Percentiles rank a stretch among this genome's conserved stretches.
phyloP scores from a whole-genome alignment of 257 asterid species.

The Forsythia suspensa region DNA sequence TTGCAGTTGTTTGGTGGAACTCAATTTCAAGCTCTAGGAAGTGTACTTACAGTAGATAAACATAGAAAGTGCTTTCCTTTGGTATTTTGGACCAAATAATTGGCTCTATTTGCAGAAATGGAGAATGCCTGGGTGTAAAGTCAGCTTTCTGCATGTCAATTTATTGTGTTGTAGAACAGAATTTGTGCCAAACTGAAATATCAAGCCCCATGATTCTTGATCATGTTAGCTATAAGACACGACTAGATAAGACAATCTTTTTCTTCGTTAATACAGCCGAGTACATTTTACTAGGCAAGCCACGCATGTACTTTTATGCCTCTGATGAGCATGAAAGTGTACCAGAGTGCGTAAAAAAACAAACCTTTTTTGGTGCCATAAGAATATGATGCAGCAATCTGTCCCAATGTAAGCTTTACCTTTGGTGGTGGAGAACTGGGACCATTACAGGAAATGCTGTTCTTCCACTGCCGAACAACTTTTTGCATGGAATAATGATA shows the following conservation, averaged over 20 bases:
- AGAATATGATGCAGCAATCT: neutral
- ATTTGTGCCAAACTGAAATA: neutral
- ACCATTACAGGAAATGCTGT: neutral
- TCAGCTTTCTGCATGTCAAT: neutral
- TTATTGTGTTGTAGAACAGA: neutral
- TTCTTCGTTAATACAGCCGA: too few species aligned
- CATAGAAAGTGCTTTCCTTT: too few species aligned
- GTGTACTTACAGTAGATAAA: too few species aligned
- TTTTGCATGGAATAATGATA: too few species aligned
- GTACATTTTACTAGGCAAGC: neutral
- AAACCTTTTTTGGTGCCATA: neutral
- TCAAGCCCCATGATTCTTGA: neutral
- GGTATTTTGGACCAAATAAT: too few species aligned
- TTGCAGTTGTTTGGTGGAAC: too few species aligned
- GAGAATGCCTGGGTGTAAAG: neutral
- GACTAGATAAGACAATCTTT: too few species aligned
- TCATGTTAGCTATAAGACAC: neutral
- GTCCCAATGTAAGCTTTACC: neutral
- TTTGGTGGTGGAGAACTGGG: neutral
- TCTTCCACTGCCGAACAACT: neutral
- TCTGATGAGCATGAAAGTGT: neutral
- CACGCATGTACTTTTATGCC: neutral
- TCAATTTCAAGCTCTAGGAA: too few species aligned
- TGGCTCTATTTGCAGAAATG: too few species aligned
- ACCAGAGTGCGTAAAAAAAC: neutral